phyloP scores from a whole-genome alignment of 495 filamentous ascomycete genomes.

The Stereocaulon alpinum region DNA sequence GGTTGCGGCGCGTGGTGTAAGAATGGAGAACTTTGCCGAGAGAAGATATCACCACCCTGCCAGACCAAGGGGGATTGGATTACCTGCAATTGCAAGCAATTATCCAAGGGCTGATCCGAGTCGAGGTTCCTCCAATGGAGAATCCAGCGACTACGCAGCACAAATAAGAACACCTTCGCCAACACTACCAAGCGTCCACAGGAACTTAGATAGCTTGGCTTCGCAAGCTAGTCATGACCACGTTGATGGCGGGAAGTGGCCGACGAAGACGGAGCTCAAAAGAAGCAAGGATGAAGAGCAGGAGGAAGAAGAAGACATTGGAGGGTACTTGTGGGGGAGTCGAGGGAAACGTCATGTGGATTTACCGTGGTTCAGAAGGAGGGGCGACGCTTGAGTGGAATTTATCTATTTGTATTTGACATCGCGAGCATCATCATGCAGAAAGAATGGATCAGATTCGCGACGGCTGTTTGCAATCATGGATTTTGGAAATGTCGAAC shows the following conservation, averaged over 20 bases:
- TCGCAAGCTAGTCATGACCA: background rate
- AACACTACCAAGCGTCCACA: background rate
- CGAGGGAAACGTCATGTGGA: too few species aligned
- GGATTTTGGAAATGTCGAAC: too few species aligned
- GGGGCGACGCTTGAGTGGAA: too few species aligned
- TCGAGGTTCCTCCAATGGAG: background rate
- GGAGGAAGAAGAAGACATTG: too few species aligned
- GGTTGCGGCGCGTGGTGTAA: constrained; percentile 17
- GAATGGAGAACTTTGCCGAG: constrained; percentile 15
- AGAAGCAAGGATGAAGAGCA: background rate
- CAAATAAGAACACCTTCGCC: background rate
- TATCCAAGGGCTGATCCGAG: background rate
- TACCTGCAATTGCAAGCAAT: background rate
- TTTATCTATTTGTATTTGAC: too few species aligned
- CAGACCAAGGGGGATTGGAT: background rate
- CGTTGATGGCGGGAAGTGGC: background rate
- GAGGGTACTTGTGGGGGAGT: too few species aligned
- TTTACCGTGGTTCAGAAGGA: too few species aligned
- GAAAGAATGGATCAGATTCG: too few species aligned
- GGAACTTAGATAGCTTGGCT: background rate
- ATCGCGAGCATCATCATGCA: too few species aligned
- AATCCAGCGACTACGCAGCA: background rate
- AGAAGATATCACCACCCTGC: constrained; percentile 12
- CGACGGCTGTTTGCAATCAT: too few species aligned
- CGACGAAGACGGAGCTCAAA: background rate